Percentiles rank a stretch among this genome's conserved stretches.
phyloP scores from a whole-genome alignment of 805 yeast species.

The Yarrowia phangngaensis region DNA sequence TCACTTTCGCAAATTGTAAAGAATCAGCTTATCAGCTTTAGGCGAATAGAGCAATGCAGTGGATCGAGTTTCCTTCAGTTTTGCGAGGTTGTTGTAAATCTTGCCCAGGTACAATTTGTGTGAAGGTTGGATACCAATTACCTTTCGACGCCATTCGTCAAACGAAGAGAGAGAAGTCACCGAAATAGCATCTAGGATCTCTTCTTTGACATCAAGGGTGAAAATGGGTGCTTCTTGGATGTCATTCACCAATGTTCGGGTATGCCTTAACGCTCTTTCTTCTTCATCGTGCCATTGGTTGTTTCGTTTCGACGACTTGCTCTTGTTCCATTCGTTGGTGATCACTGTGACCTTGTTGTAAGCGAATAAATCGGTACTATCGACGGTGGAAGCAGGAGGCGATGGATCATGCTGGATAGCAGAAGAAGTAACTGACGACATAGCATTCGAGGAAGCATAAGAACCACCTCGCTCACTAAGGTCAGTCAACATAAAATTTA shows the following conservation, averaged over 20 bases:
- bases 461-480: conserved; percentile 29
- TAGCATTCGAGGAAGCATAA: not conserved
- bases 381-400: conserved; percentile 4
- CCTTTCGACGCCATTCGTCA: conserved; percentile 65
- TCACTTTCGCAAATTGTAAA: conserved; percentile 47
- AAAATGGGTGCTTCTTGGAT: conserved; percentile 68
- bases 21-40: conserved; percentile 67
- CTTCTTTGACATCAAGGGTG: conserved; percentile 75
- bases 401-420: conserved; percentile 1
- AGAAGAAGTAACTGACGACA: not conserved
- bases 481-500: conserved; percentile 44
- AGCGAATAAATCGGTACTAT: conserved; percentile 1
- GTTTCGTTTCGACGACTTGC: conserved; percentile 63
- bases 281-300: conserved; percentile 68
- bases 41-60: conserved; percentile 76
- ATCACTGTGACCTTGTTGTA: conserved; percentile 43
- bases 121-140: conserved; percentile 75
- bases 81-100: conserved; percentile 43
- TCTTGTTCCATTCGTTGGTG: conserved; percentile 75
- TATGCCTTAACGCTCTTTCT: conserved; percentile 63
- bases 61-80: conserved; percentile 46
- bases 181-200: conserved; percentile 71
- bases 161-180: conserved; percentile 35
- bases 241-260: conserved; percentile 50
- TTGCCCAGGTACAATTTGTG: conserved; percentile 77